A percentile compares a stretch with the other conserved stretches of the same genome.
Evolutionary conservation across 2,329 filamentous ascomycete species (phyloP).

Genomic region (Proliferodiscus dingleyae): DNA sequence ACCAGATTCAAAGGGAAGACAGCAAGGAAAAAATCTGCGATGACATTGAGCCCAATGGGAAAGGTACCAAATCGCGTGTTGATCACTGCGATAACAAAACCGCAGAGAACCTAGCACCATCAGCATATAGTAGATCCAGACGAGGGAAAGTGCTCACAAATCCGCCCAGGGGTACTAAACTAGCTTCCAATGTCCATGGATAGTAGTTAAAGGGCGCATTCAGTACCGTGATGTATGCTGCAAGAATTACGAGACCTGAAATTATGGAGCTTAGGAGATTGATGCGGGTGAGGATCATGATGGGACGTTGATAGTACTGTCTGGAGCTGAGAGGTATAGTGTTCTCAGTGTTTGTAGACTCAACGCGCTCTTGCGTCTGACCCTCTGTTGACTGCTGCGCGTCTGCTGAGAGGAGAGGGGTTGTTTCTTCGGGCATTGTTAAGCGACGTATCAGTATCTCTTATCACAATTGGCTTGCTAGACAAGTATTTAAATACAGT

Average conservation of each 20-base stretch:
- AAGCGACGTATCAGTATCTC: too few relatives aligned
- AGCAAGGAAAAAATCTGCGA: neutral
- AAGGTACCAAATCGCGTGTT: neutral
- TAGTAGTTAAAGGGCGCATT: neutral
- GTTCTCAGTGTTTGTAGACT: neutral
- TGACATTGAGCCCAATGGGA: neutral
- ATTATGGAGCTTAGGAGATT: neutral
- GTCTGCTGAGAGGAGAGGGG: neutral
- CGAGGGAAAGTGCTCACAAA: neutral
- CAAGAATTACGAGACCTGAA: neutral
- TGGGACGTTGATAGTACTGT: neutral
- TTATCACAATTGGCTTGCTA: too few relatives aligned
- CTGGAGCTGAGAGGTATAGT: neutral
- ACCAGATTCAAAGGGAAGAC: neutral
- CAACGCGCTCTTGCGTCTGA: neutral
- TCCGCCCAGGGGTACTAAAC: neutral
- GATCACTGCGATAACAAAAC: neutral
- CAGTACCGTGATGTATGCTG: neutral
- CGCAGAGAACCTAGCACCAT: neutral
- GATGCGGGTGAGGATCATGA: neutral
- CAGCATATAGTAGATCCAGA: neutral
- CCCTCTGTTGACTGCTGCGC: neutral
- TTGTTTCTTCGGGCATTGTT: neutral
- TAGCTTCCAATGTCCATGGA: accelerated
- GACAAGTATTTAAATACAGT: too few relatives aligned